Conservation (phyloP, 2,329 filamentous ascomycete species). For the Pseudogymnoascus sp. region DNA sequence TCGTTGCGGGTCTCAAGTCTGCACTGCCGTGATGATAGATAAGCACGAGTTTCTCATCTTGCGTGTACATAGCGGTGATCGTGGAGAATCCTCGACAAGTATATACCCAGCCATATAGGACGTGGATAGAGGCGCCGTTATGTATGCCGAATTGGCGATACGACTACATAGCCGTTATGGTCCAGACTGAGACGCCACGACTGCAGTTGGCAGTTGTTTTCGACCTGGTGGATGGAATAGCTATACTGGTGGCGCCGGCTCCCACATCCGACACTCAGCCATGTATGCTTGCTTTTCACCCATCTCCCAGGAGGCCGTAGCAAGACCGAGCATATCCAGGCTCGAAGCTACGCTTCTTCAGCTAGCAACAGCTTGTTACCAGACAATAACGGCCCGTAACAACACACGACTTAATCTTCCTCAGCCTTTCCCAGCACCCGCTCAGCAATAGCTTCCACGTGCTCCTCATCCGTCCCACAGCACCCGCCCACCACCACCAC, state of each 20-base stretch:
- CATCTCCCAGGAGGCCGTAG: not conserved
- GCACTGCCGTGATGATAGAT: not conserved
- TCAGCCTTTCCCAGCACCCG: not conserved
- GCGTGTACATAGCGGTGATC: not conserved
- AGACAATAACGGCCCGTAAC: not conserved
- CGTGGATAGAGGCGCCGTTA: not conserved
- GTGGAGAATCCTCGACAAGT: not conserved
- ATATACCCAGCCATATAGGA: not conserved
- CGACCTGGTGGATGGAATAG: not conserved
- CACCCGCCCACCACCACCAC: constrained; percentile 14
- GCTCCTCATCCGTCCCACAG: constrained; percentile 17
- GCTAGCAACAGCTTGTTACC: constrained; percentile 4
- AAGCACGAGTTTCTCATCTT: not conserved
- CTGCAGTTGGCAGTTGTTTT: not conserved
- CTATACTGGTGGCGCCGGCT: not conserved
- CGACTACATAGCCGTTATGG: not conserved
- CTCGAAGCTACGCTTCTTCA: not conserved
- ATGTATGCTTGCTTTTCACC: not conserved
- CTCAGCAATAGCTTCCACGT: constrained; percentile 12
- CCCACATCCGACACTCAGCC: not conserved
- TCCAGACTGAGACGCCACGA: not conserved
- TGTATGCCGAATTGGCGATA: not conserved
- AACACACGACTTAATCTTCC: not conserved
- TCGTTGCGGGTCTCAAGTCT: not conserved
- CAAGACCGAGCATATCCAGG: not conserved